Evolutionary conservation across 805 yeast genomes (phyloP), one percentile per base, ranked within the genome.

Genomic region (Cyberlindnera mrakii): DNA sequence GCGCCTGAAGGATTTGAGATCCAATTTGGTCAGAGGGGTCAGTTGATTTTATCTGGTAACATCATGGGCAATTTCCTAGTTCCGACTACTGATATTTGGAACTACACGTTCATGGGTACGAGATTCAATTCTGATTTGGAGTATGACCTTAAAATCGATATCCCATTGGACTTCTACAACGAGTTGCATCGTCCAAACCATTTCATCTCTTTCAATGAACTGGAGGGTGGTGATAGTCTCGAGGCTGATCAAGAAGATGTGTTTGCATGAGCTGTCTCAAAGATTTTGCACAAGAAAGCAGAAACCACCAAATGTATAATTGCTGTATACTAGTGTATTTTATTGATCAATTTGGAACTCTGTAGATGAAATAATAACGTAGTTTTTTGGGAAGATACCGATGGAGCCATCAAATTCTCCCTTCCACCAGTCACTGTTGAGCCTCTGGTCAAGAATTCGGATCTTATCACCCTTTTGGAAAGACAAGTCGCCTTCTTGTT

Each of bases 131-230:
- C 78, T 5, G 73, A 74, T n/a, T 60, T 76, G 37, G 70, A 67
- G 6, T 87, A 74, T 54, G 78, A 70, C 13, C 59, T 89, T 60
- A 86, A 85, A 57, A 57, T 85, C 36, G 96, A 86, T 55, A 67
- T 79, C 15, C 99, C 99, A 3, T 53, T 83, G 31, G 78, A 85
- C 6, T 93, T 82, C 57, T 93, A 88, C 63, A 83, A 87, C 57
- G 95, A 85, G 53, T 58, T 78, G 30, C 99, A 93, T 58, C 80
- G 99, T 38, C 93, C 96, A 2, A 71, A 80, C 27, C 99, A 93
- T 63, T 93, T 93, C 65, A 68, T 78, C 39, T 74, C 80, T 6
- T 88, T 91, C 58, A 77, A 72, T 43, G 85, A 79, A 46, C 60
- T 85, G 37, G 88, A 81, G 43, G 78, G 73, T 16, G 64, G 61